A percentile compares a stretch with the other conserved stretches of the same genome.
These are phyloP conservation scores for Solanum neorickii DNA, from an alignment of 257 asterid species.

Conservation along the genomic window DNA sequence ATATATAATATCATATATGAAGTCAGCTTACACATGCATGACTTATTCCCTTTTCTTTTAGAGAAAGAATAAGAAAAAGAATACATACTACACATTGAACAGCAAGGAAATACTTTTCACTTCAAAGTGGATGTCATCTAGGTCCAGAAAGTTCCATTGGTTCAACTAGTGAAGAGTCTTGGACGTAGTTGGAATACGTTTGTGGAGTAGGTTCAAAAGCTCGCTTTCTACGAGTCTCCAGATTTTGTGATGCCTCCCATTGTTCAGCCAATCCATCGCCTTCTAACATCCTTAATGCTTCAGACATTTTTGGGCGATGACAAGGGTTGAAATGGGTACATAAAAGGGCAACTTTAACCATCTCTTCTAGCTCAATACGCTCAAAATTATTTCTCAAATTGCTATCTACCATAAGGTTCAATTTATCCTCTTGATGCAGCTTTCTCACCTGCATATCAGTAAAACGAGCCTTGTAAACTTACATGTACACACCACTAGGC, in stretches of 20 bases:
- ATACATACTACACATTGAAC: slow-evolving; percentile 23
- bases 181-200: slow-evolving; percentile 68
- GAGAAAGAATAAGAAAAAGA: slow-evolving; percentile 13
- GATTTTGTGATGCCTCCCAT: slow-evolving; percentile 77
- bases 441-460: slow-evolving; percentile 47
- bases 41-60: slow-evolving; percentile 20
- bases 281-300: slow-evolving; percentile 89
- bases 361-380: slow-evolving; percentile 60
- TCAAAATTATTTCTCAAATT: slow-evolving; percentile 49
- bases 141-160: slow-evolving; percentile 96
- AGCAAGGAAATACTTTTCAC: slow-evolving; percentile 1
- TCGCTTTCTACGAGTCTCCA: slow-evolving; percentile 44
- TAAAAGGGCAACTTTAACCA: slow-evolving; percentile 75
- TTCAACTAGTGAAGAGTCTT: slow-evolving; percentile 80
- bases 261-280: slow-evolving; percentile 83
- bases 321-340: slow-evolving; percentile 75
- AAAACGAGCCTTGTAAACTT: not conserved
- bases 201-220: slow-evolving; percentile 42
- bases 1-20: not conserved
- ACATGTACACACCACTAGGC: not conserved
- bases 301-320: slow-evolving; percentile 88
- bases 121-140: slow-evolving; percentile 33
- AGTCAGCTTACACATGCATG: slow-evolving; percentile 20
- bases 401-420: slow-evolving; percentile 62
- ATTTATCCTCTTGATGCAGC: slow-evolving; percentile 75